Evolutionary conservation across 2,329 filamentous ascomycete genomes (phyloP).

Genomic region (Domatiomyces globalis): DNA sequence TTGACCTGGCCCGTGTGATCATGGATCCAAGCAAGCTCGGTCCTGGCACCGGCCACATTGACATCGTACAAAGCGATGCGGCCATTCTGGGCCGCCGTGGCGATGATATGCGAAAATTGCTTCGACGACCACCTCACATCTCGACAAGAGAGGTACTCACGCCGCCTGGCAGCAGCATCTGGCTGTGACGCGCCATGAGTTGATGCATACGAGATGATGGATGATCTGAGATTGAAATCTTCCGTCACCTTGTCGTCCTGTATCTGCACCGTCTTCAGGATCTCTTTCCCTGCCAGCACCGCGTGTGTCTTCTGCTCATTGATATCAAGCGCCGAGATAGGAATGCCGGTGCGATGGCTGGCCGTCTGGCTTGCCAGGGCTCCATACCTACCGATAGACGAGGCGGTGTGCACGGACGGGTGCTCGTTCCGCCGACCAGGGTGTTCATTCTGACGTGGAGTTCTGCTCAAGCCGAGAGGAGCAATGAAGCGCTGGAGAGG

Average conservation of each 20-base stretch:
- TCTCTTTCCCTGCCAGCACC: conserved; percentile 50
- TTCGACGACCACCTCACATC: conserved; percentile 57
- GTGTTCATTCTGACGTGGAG: not conserved
- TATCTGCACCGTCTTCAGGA: conserved; percentile 50
- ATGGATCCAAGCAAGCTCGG: conserved; percentile 48
- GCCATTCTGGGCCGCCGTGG: conserved; percentile 50
- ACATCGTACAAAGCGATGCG: conserved; percentile 53
- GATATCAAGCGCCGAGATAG: conserved; percentile 49
- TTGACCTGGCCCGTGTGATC: conserved; percentile 54
- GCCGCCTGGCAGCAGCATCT: conserved; percentile 32
- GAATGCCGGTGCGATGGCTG: conserved; percentile 49
- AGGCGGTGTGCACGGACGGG: not conserved
- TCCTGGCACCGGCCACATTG: conserved; percentile 29
- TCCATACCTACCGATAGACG: not conserved
- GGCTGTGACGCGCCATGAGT: conserved; percentile 34
- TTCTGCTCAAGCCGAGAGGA: conserved; percentile 7
- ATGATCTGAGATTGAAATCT: conserved; percentile 49
- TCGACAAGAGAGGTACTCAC: conserved; percentile 47
- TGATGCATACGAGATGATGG: conserved; percentile 43
- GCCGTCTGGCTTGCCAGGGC: conserved; percentile 26
- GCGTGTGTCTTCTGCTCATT: conserved; percentile 50
- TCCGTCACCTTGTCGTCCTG: conserved; percentile 44
- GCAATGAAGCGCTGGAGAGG: conserved; percentile 19
- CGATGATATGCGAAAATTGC: conserved; percentile 45
- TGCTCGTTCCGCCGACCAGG: not conserved